Conservation (phyloP, 305 asterid species). For the Stenogyne calaminthoides region DNA sequence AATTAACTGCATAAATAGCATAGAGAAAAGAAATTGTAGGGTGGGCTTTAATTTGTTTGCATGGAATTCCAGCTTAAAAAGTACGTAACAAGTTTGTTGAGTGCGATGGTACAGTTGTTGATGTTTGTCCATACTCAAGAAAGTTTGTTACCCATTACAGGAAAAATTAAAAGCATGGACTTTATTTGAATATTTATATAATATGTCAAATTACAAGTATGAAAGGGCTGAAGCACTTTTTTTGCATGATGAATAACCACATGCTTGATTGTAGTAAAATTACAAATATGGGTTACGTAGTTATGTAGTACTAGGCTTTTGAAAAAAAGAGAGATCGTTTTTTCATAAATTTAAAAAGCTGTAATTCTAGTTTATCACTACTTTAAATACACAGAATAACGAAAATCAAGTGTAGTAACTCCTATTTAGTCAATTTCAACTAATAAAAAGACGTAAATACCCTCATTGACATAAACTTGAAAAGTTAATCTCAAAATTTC, state of each 20-base stretch:
- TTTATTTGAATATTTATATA: not conserved
- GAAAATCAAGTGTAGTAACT: too few relatives aligned
- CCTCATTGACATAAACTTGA: too few relatives aligned
- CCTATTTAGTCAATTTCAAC: not conserved
- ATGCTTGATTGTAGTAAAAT: slow-evolving; percentile 11
- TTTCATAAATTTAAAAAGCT: not conserved
- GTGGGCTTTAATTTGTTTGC: slow-evolving; percentile 20
- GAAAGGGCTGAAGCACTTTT: slow-evolving; percentile 16
- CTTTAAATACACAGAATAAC: not conserved
- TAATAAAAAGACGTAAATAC: too few relatives aligned
- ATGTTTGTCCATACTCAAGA: slow-evolving; percentile 33
- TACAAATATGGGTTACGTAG: not conserved
- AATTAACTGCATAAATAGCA: not conserved
- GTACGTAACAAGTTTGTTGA: slow-evolving; percentile 19
- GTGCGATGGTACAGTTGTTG: slow-evolving; percentile 46
- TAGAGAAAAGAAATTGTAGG: not conserved
- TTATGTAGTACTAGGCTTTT: not conserved
- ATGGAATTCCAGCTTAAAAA: slow-evolving; percentile 24
- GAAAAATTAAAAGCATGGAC: not conserved
- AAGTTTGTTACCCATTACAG: slow-evolving; percentile 26
- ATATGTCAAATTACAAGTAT: not conserved
- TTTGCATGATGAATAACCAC: slow-evolving; percentile 13
- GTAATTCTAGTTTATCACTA: not conserved
- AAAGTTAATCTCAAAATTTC: too few relatives aligned
- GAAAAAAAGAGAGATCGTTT: not conserved